Evolutionary conservation across 2,329 filamentous ascomycete species (phyloP).

Genomic region (Microdochium nivale): DNA sequence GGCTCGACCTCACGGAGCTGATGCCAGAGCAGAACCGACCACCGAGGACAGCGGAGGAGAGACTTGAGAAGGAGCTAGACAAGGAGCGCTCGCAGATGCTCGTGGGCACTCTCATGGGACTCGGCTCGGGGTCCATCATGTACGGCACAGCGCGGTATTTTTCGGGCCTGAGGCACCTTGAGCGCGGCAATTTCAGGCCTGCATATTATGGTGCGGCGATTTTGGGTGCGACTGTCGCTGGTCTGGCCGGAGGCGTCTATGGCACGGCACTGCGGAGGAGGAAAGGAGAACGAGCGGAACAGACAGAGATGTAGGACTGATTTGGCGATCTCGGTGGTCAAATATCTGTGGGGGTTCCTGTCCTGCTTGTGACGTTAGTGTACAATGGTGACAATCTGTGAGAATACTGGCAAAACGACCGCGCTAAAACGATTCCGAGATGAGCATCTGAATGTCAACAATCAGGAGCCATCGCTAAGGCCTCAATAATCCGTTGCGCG

Average conservation of each 20-base stretch:
- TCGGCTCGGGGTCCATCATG: slow-evolving; percentile 33
- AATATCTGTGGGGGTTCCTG: too few species aligned
- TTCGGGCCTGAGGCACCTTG: slow-evolving; percentile 27
- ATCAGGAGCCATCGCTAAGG: too few species aligned
- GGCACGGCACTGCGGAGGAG: slow-evolving; percentile 13
- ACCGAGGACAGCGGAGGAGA: slow-evolving; percentile 4
- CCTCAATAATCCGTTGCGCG: too few species aligned
- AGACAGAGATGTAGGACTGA: slow-evolving; percentile 4
- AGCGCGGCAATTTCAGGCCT: slow-evolving; percentile 31
- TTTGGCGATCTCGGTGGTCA: too few species aligned
- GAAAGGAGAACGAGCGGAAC: slow-evolving; percentile 6
- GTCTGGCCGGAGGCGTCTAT: slow-evolving; percentile 19
- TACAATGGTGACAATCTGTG: too few species aligned
- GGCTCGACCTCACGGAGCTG: slow-evolving; percentile 27
- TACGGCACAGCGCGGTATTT: slow-evolving; percentile 41
- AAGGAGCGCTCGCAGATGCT: slow-evolving; percentile 23
- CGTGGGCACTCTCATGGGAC: slow-evolving; percentile 31
- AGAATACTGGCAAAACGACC: too few species aligned
- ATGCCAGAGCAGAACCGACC: slow-evolving; percentile 12
- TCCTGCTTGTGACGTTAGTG: too few species aligned
- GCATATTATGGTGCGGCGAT: slow-evolving; percentile 20
- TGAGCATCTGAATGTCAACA: too few species aligned
- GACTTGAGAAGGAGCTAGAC: slow-evolving; percentile 11
- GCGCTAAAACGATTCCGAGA: too few species aligned
- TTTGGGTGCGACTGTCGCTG: slow-evolving; percentile 18